Evolutionary conservation across 257 asterid species (phyloP), one percentile per base, ranked within the genome.

Genomic region (Solanum lycopersicoides): DNA sequence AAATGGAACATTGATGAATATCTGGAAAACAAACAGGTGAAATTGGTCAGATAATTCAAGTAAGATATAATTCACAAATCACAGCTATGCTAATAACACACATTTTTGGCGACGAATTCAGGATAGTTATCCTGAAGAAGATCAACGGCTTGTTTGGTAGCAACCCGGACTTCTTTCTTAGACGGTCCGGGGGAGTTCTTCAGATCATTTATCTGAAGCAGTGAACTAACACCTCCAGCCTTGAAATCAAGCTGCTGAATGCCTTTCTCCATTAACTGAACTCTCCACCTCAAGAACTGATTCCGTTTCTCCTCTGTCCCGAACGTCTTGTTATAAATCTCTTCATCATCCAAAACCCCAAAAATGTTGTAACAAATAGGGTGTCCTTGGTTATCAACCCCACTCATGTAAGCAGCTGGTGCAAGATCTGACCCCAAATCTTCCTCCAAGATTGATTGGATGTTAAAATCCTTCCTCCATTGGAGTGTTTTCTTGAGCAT

Each of bases 61-160:
- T 9, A 37, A 37, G 50, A 37, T 37, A 1, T n/a, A 63, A 14
- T 4, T 4, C 7, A 37, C 7, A 37, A 37, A 37, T 37, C 32
- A 10, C 0, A 75, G 12, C 37, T 75, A 75, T 75, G 59, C 59
- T 41, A 1, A 69, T 1, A 35, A 44, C 23, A 66, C 97, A 95
- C 98, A 84, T 93, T 94, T 88, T 94, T 95, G 0, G 98, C 96
- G 4, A 92, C 96, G 35, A 95, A 94, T 90, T 95, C 98, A 1
- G 98, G 98, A 87, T 95, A 95, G 42, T 95, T 95, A 83, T 95
- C 98, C 89, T 95, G 98, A 45, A 95, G 98, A 87, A 94, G 89
- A 1, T 93, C 89, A 83, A 95, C 95, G 11, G 94, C 95, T 82
- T 93, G 94, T 85, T 93, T 91, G 7, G 92, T 90, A 0, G 95